These are phyloP conservation scores for Chytridium lagenaria DNA, from an alignment of 371 early-diverging fungal species.

Conservation along the genomic window DNA sequence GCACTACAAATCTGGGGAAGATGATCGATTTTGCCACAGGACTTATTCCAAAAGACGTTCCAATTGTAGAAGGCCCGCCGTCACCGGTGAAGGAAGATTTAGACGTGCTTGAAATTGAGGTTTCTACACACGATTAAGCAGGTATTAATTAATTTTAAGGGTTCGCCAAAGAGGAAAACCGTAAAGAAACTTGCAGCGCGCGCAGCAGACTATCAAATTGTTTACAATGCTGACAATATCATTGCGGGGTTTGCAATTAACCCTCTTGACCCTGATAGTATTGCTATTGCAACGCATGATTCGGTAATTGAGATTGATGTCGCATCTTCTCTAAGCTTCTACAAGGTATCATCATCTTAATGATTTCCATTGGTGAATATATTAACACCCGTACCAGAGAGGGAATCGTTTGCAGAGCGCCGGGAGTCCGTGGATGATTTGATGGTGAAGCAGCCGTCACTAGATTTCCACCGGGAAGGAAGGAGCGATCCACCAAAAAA, in stretches of 20 bases:
- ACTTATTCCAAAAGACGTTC: background rate
- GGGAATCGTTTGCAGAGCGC: conserved; percentile 32
- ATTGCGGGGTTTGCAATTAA: conserved; percentile 51
- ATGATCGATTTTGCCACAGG: conserved; percentile 9
- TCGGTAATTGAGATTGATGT: conserved; percentile 55
- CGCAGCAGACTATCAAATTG: conserved; percentile 26
- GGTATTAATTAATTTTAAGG: background rate
- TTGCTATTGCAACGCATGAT: conserved; percentile 54
- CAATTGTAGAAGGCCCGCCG: background rate
- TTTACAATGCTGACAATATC: conserved; percentile 39
- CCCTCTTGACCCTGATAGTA: conserved; percentile 49
- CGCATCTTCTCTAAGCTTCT: conserved; percentile 30
- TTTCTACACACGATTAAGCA: too few species aligned
- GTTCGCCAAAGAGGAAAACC: background rate
- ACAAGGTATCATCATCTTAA: conserved; percentile 33
- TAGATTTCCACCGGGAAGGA: conserved; percentile 12
- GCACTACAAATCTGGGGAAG: conserved; percentile 1
- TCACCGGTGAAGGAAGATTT: background rate
- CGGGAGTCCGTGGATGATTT: conserved; percentile 41
- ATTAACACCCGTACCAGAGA: conserved; percentile 9
- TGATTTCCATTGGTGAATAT: background rate
- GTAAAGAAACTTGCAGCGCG: background rate
- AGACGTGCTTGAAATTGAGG: background rate
- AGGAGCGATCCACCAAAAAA: conserved; percentile 2
- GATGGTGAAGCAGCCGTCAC: conserved; percentile 6